Conservation (phyloP, 2,329 filamentous ascomycete genomes). For the Diaporthe ampelina region DNA sequence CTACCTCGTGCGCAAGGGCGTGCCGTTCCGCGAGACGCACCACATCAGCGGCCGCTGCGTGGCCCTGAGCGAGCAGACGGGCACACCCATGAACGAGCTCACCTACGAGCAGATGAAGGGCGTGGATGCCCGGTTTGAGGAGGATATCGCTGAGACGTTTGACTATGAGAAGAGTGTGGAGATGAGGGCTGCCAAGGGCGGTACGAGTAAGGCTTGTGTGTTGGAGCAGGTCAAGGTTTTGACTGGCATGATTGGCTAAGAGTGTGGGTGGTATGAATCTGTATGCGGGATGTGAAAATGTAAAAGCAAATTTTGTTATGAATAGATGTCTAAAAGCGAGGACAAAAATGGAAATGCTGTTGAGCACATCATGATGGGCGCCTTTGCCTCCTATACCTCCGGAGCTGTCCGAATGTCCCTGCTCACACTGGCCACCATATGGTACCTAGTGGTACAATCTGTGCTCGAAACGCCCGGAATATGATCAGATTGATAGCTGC, state of each 20-base stretch:
- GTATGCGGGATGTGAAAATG: neutral
- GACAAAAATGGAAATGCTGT: neutral
- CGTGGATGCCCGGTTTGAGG: constrained; percentile 78
- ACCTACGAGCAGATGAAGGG: constrained; percentile 75
- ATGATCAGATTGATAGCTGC: too few species aligned
- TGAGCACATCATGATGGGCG: neutral
- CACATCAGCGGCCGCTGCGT: constrained; percentile 82
- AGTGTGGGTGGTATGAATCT: neutral
- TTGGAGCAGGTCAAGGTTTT: constrained; percentile 72
- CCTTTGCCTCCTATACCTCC: too few species aligned
- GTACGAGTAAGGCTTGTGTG: constrained; percentile 80
- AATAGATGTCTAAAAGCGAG: neutral
- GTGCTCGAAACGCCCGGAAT: too few species aligned
- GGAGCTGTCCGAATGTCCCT: too few species aligned
- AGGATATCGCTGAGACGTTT: constrained; percentile 79
- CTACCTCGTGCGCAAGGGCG: constrained; percentile 74
- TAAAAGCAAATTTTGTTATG: neutral
- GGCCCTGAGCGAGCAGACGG: constrained; percentile 74
- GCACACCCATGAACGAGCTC: constrained; percentile 78
- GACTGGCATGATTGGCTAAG: constrained; percentile 52
- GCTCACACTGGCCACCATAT: too few species aligned
- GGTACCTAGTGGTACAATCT: too few species aligned
- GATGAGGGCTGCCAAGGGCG: constrained; percentile 81
- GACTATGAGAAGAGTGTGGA: constrained; percentile 89
- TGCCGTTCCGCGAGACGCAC: constrained; percentile 85